A percentile compares a stretch with the other conserved stretches of the same genome.
These are phyloP conservation scores for Vachellia collinsii DNA, from an alignment of 306 rosid species.

Conservation along the genomic window DNA sequence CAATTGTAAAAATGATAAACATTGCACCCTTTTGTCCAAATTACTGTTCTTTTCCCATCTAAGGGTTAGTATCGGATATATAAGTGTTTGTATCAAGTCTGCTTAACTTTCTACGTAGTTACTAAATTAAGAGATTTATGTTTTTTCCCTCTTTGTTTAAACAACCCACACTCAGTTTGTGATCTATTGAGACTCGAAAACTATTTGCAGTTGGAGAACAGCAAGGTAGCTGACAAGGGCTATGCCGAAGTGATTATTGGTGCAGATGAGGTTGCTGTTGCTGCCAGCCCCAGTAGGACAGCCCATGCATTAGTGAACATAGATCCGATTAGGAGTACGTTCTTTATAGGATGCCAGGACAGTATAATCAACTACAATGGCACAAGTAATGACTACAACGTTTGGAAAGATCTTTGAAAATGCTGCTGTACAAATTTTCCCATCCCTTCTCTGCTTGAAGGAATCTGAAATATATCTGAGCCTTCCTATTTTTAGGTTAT, in stretches of 20 bases:
- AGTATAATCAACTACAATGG: slow-evolving; percentile 55
- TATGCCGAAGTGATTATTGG: slow-evolving; percentile 73
- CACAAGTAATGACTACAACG: slow-evolving; percentile 77
- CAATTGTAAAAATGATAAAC: not conserved
- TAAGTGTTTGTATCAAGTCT: not conserved
- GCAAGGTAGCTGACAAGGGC: slow-evolving; percentile 53
- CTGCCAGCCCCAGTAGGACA: slow-evolving; percentile 69
- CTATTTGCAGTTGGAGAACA: slow-evolving; percentile 78
- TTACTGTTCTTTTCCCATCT: not conserved
- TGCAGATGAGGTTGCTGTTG: slow-evolving; percentile 76
- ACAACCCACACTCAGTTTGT: not conserved
- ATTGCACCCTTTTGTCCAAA: not conserved
- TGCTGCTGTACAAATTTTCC: slow-evolving; percentile 16
- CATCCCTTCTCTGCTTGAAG: not conserved
- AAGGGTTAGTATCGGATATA: too few relatives aligned
- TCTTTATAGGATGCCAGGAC: slow-evolving; percentile 90
- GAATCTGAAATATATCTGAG: slow-evolving; percentile 32
- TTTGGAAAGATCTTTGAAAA: slow-evolving; percentile 81
- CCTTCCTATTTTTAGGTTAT: slow-evolving; percentile 12
- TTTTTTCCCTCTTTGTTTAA: not conserved
- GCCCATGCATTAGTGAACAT: slow-evolving; percentile 90
- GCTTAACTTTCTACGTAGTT: not conserved
- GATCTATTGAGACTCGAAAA: slow-evolving; percentile 9
- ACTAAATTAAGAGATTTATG: not conserved
- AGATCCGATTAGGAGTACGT: slow-evolving; percentile 64